Base-by-base conservation (phyloP, 2,329 filamentous ascomycete genomes). In the Aspergillus neotritici region DNA sequence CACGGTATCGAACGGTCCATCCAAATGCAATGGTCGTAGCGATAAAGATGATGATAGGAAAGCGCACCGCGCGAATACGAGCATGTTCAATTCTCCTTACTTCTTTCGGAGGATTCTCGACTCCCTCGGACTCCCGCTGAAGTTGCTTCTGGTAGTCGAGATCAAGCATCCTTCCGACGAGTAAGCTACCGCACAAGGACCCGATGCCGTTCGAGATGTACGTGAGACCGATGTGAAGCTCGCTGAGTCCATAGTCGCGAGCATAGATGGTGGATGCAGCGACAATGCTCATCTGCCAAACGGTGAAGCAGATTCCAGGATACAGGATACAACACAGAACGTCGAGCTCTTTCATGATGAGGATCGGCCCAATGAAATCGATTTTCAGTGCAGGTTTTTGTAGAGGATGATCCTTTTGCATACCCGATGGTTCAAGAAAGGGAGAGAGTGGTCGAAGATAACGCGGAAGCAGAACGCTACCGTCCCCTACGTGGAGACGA, bases 151-250 rank as follows among this genome's bases (percentile, higher is more conserved):
- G 64, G 51, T 79, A 80, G 43, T 80, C 73, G 12, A 58, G 43
- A 47, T 80, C 72, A 0, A 80, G 66, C 28, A 79, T 63, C 37
- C 70, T 77, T 13, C 78, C 77, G 0, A 71, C 76, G 9, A 74
- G 53, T 0, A 78, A 57, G 0, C 74, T 77, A 1, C 76, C 76
- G 3, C 77, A 54, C 49, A 79, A 77, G 13, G 72, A 76, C 0
- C 77, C 77, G 0, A 70, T 68, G 0, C 78, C 78, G 16, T 78
- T 78, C 15, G 75, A 73, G 2, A 80, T 70, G 45, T 78, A 80
- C 0, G 72, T 72, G 2, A 77, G 57, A 0, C 74, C 75, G 11
- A 74, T 70, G 33, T 76, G 63, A 4, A 65, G 68, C 43, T 72
- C 70, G 4, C 43, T 56, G 1, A 76, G 60, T 6, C 61, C 61